Conservation (phyloP, 2,329 filamentous ascomycete species). For the Leptodontidium sp. region DNA sequence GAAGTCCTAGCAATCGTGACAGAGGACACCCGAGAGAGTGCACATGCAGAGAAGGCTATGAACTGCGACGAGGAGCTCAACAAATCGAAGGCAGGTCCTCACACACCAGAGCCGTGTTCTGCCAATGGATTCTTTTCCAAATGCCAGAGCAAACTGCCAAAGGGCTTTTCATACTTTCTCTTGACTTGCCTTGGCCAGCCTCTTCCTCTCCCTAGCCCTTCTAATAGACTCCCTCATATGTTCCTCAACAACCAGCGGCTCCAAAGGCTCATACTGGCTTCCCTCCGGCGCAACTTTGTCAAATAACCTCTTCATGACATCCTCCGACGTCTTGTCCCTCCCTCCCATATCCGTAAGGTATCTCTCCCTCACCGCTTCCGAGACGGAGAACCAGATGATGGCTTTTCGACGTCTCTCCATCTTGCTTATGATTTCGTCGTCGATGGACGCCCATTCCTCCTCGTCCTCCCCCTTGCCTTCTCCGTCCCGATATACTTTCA, state of each 20-base stretch:
- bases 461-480: conserved; percentile 21
- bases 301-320: conserved; percentile 24
- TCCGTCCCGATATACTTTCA: conserved; percentile 27
- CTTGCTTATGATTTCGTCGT: conserved; percentile 25
- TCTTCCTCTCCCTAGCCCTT: conserved; percentile 15
- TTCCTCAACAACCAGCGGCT: conserved; percentile 15
- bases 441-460: conserved; percentile 18
- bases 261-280: conserved; percentile 21
- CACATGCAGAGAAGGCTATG: too few relatives aligned
- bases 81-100: too few relatives aligned
- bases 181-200: not conserved
- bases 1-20: too few relatives aligned
- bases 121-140: too few relatives aligned
- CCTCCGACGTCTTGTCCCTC: conserved; percentile 22
- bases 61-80: too few relatives aligned
- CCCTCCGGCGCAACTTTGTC: conserved; percentile 23
- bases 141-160: not conserved
- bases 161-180: not conserved
- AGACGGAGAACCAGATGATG: conserved; percentile 24
- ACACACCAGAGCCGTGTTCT: too few relatives aligned
- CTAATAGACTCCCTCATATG: conserved; percentile 23
- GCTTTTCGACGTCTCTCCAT: conserved; percentile 24
- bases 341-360: conserved; percentile 25
- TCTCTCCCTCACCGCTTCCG: conserved; percentile 21
- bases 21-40: too few relatives aligned